Conservation (phyloP, 495 filamentous ascomycete species). For the Hypoxylon subgilvum region DNA sequence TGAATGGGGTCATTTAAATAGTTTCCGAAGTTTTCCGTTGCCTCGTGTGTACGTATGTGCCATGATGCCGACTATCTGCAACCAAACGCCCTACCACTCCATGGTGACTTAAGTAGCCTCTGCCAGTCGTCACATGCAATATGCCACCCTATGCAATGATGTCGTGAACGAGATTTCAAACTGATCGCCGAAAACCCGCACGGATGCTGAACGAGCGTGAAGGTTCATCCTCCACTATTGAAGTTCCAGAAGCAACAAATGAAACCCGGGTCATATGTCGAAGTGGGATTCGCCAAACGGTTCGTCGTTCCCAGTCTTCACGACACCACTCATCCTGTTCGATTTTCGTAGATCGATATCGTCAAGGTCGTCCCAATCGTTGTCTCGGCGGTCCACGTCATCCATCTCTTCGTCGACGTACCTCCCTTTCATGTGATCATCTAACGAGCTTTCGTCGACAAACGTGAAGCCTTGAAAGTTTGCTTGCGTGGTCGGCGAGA, state of each 20-base stretch:
- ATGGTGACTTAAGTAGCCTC: conserved; percentile 33
- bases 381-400: conserved; percentile 54
- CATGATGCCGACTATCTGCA: conserved; percentile 43
- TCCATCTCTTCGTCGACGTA: conserved; percentile 75
- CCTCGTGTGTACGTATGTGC: conserved; percentile 43
- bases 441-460: conserved; percentile 94
- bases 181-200: conserved; percentile 27
- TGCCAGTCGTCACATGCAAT: conserved; percentile 42
- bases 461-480: conserved; percentile 99
- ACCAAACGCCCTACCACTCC: conserved; percentile 41
- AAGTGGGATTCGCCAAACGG: conserved; percentile 78
- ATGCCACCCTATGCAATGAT: conserved; percentile 46
- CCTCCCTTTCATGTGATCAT: conserved; percentile 77
- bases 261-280: conserved; percentile 52
- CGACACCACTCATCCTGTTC: conserved; percentile 77
- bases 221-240: conserved; percentile 16
- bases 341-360: conserved; percentile 50
- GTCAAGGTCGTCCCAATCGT: conserved; percentile 54
- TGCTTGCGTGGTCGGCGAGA: conserved; percentile 93
- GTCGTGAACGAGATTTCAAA: conserved; percentile 36
- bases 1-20: conserved; percentile 19
- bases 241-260: conserved; percentile 20
- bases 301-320: conserved; percentile 69
- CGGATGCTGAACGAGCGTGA: conserved; percentile 18
- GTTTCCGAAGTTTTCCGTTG: conserved; percentile 26